Conservation (phyloP, 345 rosid species). For the Camelina hispida region DNA sequence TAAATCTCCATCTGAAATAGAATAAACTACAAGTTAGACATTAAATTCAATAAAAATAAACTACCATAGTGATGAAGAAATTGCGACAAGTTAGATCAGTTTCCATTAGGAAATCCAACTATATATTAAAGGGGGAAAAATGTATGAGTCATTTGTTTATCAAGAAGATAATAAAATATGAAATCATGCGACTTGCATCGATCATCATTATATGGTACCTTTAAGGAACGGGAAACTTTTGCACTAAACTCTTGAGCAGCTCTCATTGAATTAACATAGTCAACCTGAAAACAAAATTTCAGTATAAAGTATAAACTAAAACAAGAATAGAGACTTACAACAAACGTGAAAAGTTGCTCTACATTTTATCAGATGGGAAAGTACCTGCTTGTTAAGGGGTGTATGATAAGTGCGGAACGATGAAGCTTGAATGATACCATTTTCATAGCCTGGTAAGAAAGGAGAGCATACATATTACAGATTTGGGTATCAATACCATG, state of each 20-base stretch:
- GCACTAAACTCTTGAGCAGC: slow-evolving; percentile 89
- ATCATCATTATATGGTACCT: slow-evolving; percentile 47
- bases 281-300: slow-evolving; percentile 55
- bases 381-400: slow-evolving; percentile 94
- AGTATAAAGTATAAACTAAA: slow-evolving; percentile 26
- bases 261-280: slow-evolving; percentile 88
- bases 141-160: neutral
- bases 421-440: slow-evolving; percentile 82
- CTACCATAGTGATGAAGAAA: slow-evolving; percentile 18
- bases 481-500: slow-evolving; percentile 5
- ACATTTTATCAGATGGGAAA: slow-evolving; percentile 5
- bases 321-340: neutral
- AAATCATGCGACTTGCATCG: slow-evolving; percentile 5
- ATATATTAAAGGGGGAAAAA: neutral
- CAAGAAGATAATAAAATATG: slow-evolving; percentile 19
- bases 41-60: neutral
- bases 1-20: slow-evolving; percentile 87
- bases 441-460: slow-evolving; percentile 65
- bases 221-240: slow-evolving; percentile 73
- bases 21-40: slow-evolving; percentile 13
- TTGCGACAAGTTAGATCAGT: slow-evolving; percentile 5
- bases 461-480: slow-evolving; percentile 2
- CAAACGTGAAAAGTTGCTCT: neutral
- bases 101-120: neutral
- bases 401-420: slow-evolving; percentile 99